Evolutionary conservation across 441 rosid species (phyloP).

Genomic region (Dalechampia spathulata): DNA sequence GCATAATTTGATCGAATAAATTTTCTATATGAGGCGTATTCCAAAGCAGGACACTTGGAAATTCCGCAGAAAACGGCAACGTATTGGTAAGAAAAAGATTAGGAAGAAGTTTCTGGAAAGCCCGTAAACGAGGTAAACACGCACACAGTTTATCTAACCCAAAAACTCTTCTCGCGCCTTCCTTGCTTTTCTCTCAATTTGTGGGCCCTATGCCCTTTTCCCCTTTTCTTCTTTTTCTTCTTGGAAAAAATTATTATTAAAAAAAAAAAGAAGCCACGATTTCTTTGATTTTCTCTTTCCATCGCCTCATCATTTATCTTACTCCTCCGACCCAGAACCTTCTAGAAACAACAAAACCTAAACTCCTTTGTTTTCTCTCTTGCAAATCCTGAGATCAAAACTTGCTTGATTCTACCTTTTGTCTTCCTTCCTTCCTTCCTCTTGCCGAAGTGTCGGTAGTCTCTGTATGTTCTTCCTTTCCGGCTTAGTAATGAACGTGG

Average conservation of each 20-base stretch:
- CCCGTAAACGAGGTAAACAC: conserved; percentile 2
- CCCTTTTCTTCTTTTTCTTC: conserved; percentile 17
- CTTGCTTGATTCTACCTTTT: too few relatives aligned
- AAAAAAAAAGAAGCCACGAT: conserved; percentile 29
- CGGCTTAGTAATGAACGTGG: too few relatives aligned
- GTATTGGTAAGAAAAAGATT: background rate
- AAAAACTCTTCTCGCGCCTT: conserved; percentile 41
- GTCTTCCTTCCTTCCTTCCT: too few relatives aligned
- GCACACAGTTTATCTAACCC: background rate
- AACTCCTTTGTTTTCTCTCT: too few relatives aligned
- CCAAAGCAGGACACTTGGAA: too few relatives aligned
- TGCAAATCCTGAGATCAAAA: too few relatives aligned
- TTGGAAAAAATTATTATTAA: background rate
- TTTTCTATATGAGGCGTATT: too few relatives aligned
- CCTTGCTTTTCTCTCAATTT: conserved; percentile 13
- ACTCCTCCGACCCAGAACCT: conserved; percentile 57
- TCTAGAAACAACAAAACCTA: conserved; percentile 64
- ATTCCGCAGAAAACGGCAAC: background rate
- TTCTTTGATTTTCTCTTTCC: conserved; percentile 10
- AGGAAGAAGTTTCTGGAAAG: conserved; percentile 42
- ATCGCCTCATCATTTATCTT: conserved; percentile 37
- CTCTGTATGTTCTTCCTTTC: too few relatives aligned
- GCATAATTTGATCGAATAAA: too few relatives aligned
- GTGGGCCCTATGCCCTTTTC: conserved; percentile 23
- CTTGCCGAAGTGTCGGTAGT: too few relatives aligned